Conservation (phyloP, 345 rosid species). For the Murraya paniculata region DNA sequence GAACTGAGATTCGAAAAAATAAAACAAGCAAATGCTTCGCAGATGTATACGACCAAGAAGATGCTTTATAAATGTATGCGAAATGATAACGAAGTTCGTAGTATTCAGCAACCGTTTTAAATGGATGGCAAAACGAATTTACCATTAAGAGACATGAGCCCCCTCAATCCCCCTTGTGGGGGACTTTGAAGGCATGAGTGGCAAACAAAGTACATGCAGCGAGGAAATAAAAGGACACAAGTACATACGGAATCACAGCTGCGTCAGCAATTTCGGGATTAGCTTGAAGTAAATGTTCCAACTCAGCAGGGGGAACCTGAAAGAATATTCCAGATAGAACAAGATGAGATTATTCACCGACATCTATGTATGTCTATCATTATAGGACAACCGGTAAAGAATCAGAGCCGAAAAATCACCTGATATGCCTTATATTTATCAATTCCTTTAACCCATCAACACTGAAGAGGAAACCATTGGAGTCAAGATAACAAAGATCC, state of each 20-base stretch:
- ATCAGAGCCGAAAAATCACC: constrained; percentile 34
- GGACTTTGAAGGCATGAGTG: not conserved
- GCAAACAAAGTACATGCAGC: not conserved
- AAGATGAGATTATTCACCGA: not conserved
- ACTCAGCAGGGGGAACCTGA: constrained; percentile 89
- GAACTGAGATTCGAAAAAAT: not conserved
- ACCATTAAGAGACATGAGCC: too few species aligned
- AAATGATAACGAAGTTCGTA: not conserved
- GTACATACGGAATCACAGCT: constrained; percentile 83
- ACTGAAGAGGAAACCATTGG: constrained; percentile 59
- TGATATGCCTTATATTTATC: constrained; percentile 87
- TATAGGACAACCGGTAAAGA: not conserved
- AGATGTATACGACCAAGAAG: not conserved
- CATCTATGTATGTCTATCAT: not conserved
- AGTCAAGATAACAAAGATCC: constrained; percentile 78
- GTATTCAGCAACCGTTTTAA: not conserved
- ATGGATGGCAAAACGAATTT: too few species aligned
- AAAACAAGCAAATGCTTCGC: too few species aligned
- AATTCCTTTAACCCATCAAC: constrained; percentile 87
- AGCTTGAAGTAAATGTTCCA: constrained; percentile 73
- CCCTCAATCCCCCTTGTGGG: too few species aligned
- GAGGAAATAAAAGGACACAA: not conserved
- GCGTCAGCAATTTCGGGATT: constrained; percentile 74
- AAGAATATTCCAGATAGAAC: constrained; percentile 9
- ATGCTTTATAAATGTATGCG: not conserved